These are phyloP conservation scores for Phylloporus rhodoxanthus DNA, from an alignment of 768 basidiomycete genomes.

Conservation along the genomic window DNA sequence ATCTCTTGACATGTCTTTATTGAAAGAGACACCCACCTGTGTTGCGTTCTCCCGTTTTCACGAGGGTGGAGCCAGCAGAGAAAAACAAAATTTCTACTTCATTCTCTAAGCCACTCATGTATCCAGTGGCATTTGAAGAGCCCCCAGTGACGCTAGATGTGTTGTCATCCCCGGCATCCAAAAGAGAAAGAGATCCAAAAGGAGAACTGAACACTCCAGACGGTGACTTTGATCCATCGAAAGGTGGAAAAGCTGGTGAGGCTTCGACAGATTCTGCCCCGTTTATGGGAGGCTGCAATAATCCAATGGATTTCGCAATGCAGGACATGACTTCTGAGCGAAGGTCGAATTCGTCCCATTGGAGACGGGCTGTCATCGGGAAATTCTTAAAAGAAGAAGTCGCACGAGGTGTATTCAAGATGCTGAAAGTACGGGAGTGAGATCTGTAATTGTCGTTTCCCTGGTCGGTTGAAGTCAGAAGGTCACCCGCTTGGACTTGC, in stretches of 20 bases:
- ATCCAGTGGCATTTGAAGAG: constrained; percentile 45
- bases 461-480: constrained; percentile 53
- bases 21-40: constrained; percentile 49
- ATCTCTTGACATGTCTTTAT: background rate
- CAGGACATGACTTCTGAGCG: constrained; percentile 95
- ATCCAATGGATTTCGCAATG: constrained; percentile 94
- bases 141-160: constrained; percentile 58
- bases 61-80: constrained; percentile 77
- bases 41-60: constrained; percentile 84
- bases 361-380: constrained; percentile 20
- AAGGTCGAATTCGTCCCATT: constrained; percentile 82
- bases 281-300: constrained; percentile 80
- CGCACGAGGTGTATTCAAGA: constrained; percentile 46
- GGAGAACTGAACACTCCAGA: constrained; percentile 50
- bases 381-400: constrained; percentile 26
- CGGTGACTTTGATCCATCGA: constrained; percentile 33
- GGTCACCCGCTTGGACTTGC: constrained; percentile 71
- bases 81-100: constrained; percentile 96
- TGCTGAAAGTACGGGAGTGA: constrained; percentile 42
- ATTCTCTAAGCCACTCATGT: constrained; percentile 85
- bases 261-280: constrained; percentile 59
- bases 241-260: constrained; percentile 56
- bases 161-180: constrained; percentile 67
- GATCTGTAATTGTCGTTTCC: constrained; percentile 43
- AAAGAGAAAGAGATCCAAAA: constrained; percentile 66